phyloP scores from a whole-genome alignment of 768 basidiomycete genomes.

The Boletus fagicola region DNA sequence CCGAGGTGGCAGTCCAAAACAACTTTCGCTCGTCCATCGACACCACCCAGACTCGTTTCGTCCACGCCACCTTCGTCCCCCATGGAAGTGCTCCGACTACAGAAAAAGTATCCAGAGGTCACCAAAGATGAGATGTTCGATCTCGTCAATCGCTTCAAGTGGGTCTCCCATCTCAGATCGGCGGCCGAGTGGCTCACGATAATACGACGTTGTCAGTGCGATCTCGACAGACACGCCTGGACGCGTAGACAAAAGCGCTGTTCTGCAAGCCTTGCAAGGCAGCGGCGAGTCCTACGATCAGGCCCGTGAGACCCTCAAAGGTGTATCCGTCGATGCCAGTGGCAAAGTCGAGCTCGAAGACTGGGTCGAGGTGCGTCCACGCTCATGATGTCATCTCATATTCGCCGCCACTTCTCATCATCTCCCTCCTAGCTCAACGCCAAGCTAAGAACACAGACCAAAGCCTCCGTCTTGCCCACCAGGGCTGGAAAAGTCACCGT shows the following conservation, averaged over 20 bases:
- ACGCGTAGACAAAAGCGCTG: conserved; percentile 76
- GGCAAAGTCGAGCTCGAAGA: conserved; percentile 97
- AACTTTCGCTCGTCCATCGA: conserved; percentile 4
- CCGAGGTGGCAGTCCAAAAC: conserved; percentile 18
- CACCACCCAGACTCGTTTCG: conserved; percentile 7
- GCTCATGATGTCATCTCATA: conserved; percentile 22
- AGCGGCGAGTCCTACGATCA: conserved; percentile 89
- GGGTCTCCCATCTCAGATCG: conserved; percentile 33
- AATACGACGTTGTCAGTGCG: conserved; percentile 42
- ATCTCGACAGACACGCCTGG: conserved; percentile 80
- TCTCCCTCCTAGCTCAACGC: conserved; percentile 61
- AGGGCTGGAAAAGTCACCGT: conserved; percentile 91
- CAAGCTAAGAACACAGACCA: conserved; percentile 61
- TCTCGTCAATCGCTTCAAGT: conserved; percentile 96
- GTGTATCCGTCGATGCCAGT: conserved; percentile 90
- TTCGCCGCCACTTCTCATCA: conserved; percentile 12
- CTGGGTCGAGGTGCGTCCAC: conserved; percentile 83
- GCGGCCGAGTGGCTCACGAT: conserved; percentile 1
- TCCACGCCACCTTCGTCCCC: conserved; percentile 21
- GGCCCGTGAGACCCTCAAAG: conserved; percentile 87
- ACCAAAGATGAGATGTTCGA: conserved; percentile 92
- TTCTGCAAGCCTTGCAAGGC: conserved; percentile 73
- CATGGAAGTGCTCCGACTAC: conserved; percentile 84
- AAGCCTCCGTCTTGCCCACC: conserved; percentile 48
- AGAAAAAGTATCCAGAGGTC: conserved; percentile 91